Evolutionary conservation across 805 yeast species (phyloP).

Genomic region (Pichia paraexigua): DNA sequence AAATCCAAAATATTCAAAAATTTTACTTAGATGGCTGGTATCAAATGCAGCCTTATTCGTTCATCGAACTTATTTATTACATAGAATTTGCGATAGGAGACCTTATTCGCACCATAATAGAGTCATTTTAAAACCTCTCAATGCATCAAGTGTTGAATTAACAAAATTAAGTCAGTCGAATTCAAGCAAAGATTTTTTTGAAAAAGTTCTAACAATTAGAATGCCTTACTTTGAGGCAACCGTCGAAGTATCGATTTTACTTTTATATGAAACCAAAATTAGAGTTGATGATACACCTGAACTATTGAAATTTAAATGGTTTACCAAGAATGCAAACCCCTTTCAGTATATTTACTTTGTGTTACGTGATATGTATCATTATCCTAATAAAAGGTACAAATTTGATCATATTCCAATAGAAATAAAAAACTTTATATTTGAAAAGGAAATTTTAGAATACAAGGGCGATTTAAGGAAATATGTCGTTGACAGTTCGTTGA

Average conservation of each 20-base stretch:
- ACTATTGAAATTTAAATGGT: conserved; percentile 11
- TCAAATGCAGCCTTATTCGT: conserved; percentile 73
- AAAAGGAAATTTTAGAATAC: conserved; percentile 5
- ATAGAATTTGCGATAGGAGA: conserved; percentile 7
- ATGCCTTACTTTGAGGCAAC: conserved; percentile 3
- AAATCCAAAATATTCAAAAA: conserved; percentile 29
- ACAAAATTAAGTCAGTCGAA: conserved; percentile 4
- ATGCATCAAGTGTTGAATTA: conserved; percentile 3
- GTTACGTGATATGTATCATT: conserved; percentile 9
- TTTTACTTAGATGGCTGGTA: conserved; percentile 79
- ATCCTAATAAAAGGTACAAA: conserved; percentile 8
- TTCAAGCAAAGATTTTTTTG: conserved; percentile 6
- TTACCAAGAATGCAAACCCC: conserved; percentile 11
- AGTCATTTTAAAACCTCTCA: conserved; percentile 6
- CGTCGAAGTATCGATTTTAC: conserved; percentile 6
- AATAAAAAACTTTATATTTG: conserved; percentile 6
- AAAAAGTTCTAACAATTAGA: conserved; percentile 2
- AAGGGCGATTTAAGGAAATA: conserved; percentile 8
- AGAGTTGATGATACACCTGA: conserved; percentile 5
- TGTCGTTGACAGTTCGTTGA: conserved; percentile 7
- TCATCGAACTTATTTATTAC: conserved; percentile 9
- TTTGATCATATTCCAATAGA: conserved; percentile 8
- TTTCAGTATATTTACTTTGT: conserved; percentile 11
- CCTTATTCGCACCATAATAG: conserved; percentile 10
- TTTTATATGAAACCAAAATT: conserved; percentile 9